Conservation (phyloP, 192 early-diverging fungal species). For the Piromyces finnis region DNA sequence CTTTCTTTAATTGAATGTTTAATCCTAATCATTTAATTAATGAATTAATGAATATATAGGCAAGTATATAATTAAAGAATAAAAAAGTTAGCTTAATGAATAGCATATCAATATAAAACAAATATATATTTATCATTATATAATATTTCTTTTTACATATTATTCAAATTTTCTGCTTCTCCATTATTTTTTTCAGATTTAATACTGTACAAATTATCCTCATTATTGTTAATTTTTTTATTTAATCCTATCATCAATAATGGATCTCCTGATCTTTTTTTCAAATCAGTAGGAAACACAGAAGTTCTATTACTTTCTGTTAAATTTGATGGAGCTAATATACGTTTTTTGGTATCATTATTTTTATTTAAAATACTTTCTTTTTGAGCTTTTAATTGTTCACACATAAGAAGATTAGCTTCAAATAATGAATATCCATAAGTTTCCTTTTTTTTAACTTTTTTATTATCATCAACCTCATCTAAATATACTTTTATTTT, state of each 20-base stretch:
- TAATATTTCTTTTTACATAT: too few relatives aligned
- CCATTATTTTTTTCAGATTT: not conserved
- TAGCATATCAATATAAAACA: too few relatives aligned
- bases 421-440: not conserved
- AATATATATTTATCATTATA: too few relatives aligned
- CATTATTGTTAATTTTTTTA: not conserved
- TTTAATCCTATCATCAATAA: not conserved
- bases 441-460: not conserved
- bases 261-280: not conserved
- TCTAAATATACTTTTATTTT: not conserved
- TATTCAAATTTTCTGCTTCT: too few relatives aligned
- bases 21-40: too few relatives aligned
- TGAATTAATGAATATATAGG: too few relatives aligned
- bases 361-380: not conserved
- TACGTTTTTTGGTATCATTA: not conserved
- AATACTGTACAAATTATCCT: not conserved
- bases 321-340: not conserved
- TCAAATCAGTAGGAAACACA: not conserved
- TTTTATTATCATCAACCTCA: not conserved
- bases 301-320: not conserved
- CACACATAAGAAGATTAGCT: not conserved
- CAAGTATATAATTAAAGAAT: too few relatives aligned
- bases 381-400: not conserved
- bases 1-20: too few relatives aligned
- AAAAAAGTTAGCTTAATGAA: too few relatives aligned